Evolutionary conservation across 768 basidiomycete species (phyloP), one percentile per base, ranked within the genome.

Genomic region (Auricularia cornea): DNA sequence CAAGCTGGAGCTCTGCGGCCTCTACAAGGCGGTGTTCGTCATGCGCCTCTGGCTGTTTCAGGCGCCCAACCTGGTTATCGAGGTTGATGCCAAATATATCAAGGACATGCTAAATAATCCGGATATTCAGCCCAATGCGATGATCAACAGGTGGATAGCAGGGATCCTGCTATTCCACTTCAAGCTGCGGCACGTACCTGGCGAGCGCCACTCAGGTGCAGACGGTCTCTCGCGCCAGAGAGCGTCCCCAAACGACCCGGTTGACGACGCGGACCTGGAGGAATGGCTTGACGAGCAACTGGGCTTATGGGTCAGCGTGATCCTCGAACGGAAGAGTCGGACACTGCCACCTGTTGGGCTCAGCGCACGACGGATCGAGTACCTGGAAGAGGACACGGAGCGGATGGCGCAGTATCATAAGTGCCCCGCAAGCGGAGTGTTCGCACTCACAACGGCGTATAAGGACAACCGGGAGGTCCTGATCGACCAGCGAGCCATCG

Each of bases 1-100:
- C n/a, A n/a, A n/a, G 80, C 0, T 56, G 80, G 0, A 76, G 68
- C n/a, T n/a, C n/a, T n/a, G 56, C 59, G 74, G 0, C 72, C 74
- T 0, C 40, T 79, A 26, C 72, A 71, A 38, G 70, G n/a, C n/a
- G n/a, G n/a, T n/a, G n/a, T n/a, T n/a, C n/a, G n/a, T 69, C 2
- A 54, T 74, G 0, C 66, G 72, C 1, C 68, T 75, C 41, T 61
- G 72, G 1, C 59, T 77, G 3, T 75, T 70, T 32, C 72, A 75
- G 0, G 28, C 74, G 1, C 30, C 59, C 3, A 14, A 40, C 10
- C 52, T 66, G 18, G 20, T 32, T 8, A 38, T 66, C 11, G 63
- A 66, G 38, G 57, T 60, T 2, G 65, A 66, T 29, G 65, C 65
- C 4, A 61, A 57, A 14, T 66, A 54, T 2, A 32, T 66, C 12